Conservation (phyloP, 176 grass and related monocot species). For the Musa acuminata region DNA sequence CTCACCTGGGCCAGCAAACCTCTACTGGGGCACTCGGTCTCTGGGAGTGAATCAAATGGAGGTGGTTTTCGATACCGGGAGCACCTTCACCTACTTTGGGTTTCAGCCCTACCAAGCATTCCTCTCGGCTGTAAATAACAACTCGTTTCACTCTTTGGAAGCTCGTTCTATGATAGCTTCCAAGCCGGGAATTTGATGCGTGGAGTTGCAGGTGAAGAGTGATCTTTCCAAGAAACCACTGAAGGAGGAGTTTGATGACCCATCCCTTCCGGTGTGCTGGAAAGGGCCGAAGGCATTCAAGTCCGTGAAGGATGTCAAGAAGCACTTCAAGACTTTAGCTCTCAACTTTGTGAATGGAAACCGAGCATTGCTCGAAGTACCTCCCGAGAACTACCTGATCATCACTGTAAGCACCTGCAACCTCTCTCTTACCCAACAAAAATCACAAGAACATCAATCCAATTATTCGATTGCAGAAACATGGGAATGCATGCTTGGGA, state of each 20-base stretch:
- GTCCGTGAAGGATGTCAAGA: slow-evolving; percentile 66
- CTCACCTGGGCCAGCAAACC: slow-evolving; percentile 62
- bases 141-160: slow-evolving; percentile 1
- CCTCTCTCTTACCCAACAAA: not conserved
- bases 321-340: slow-evolving; percentile 68
- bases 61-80: slow-evolving; percentile 84
- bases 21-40: slow-evolving; percentile 42
- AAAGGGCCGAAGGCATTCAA: slow-evolving; percentile 78
- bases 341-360: slow-evolving; percentile 66
- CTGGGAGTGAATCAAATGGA: slow-evolving; percentile 62
- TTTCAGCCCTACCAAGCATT: slow-evolving; percentile 63
- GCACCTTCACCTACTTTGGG: slow-evolving; percentile 79
- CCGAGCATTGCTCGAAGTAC: slow-evolving; percentile 57
- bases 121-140: slow-evolving; percentile 52
- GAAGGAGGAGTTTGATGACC: slow-evolving; percentile 42
- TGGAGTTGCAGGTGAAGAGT: slow-evolving; percentile 45
- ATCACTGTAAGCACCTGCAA: slow-evolving; percentile 47
- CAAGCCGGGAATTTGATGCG: not conserved
- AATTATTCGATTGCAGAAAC: slow-evolving; percentile 41
- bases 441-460: not conserved
- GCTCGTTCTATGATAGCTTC: not conserved
- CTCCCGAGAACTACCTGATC: slow-evolving; percentile 85
- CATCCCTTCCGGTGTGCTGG: slow-evolving; percentile 66
- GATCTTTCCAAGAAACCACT: slow-evolving; percentile 43
- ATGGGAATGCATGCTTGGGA: slow-evolving; percentile 81